Conservation (phyloP, 192 early-diverging fungal genomes). For the Phlyctochytrium bullatum region DNA sequence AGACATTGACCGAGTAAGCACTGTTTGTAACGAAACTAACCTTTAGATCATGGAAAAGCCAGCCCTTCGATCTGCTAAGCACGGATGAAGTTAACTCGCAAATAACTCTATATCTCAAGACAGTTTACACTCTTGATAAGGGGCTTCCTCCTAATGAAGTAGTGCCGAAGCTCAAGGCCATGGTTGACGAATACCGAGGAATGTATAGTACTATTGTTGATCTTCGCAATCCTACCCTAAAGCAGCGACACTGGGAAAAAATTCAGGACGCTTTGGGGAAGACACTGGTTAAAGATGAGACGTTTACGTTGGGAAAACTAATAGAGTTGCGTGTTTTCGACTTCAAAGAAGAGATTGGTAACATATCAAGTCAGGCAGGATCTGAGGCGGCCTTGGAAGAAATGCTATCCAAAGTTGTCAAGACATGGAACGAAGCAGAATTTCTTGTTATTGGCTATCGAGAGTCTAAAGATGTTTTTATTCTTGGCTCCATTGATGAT, state of each 20-base stretch:
- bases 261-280: constrained; percentile 58
- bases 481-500: constrained; percentile 60
- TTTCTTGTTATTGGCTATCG: constrained; percentile 54
- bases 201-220: constrained; percentile 62
- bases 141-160: constrained; percentile 65
- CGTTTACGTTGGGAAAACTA: constrained; percentile 49
- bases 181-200: constrained; percentile 51
- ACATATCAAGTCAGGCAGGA: constrained; percentile 53
- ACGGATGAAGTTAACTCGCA: constrained; percentile 59
- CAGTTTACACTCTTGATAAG: constrained; percentile 59
- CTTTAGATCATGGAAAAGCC: constrained; percentile 44
- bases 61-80: constrained; percentile 52
- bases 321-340: constrained; percentile 57
- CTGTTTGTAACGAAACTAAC: background rate
- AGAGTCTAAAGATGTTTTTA: constrained; percentile 62
- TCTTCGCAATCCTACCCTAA: constrained; percentile 56
- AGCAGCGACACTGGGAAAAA: constrained; percentile 60
- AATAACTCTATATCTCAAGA: constrained; percentile 50
- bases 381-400: constrained; percentile 59
- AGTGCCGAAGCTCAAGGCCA: constrained; percentile 55
- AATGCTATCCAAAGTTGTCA: constrained; percentile 57
- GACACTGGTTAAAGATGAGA: constrained; percentile 49
- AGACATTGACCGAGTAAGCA: constrained; percentile 42
- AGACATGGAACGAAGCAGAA: constrained; percentile 56
- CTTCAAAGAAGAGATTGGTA: constrained; percentile 60